Evolutionary conservation across 768 basidiomycete species (phyloP).

Genomic region (Suillus weaverae): DNA sequence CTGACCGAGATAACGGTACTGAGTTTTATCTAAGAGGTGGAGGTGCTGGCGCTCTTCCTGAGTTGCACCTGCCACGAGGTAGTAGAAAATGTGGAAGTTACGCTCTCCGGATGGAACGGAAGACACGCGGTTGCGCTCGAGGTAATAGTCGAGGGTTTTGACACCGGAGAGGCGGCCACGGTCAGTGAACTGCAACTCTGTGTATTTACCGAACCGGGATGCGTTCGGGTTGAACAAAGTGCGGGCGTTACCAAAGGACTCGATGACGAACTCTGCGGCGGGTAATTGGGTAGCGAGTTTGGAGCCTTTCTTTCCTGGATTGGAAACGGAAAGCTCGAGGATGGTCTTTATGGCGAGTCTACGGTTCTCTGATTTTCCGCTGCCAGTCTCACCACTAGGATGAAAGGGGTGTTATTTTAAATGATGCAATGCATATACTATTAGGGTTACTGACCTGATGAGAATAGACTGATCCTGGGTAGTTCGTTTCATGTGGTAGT

Average conservation of each 20-base stretch:
- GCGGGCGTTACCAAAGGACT: constrained; percentile 91
- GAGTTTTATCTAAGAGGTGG: constrained; percentile 74
- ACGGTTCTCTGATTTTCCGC: constrained; percentile 91
- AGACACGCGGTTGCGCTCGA: constrained; percentile 89
- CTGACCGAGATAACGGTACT: constrained; percentile 86
- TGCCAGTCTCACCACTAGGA: constrained; percentile 84
- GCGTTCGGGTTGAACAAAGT: constrained; percentile 93
- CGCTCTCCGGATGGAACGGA: constrained; percentile 87
- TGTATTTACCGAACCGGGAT: constrained; percentile 97
- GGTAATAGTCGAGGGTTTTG: constrained; percentile 96
- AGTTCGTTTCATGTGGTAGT: constrained; percentile 95
- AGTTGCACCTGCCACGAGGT: constrained; percentile 88
- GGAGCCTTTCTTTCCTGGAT: constrained; percentile 90
- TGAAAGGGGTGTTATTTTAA: neutral
- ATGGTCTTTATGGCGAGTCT: constrained; percentile 90
- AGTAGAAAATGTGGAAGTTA: constrained; percentile 98
- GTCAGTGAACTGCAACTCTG: constrained; percentile 95
- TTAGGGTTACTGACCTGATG: constrained; percentile 59
- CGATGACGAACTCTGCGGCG: constrained; percentile 92
- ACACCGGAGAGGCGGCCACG: constrained; percentile 85
- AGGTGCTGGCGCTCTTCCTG: constrained; percentile 88
- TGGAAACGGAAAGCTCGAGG: constrained; percentile 85
- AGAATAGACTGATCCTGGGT: constrained; percentile 90
- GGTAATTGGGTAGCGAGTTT: constrained; percentile 87
- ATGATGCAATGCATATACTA: neutral